phyloP scores from a whole-genome alignment of 2,329 filamentous ascomycete species.

The Pseudohalonectria lignicola region DNA sequence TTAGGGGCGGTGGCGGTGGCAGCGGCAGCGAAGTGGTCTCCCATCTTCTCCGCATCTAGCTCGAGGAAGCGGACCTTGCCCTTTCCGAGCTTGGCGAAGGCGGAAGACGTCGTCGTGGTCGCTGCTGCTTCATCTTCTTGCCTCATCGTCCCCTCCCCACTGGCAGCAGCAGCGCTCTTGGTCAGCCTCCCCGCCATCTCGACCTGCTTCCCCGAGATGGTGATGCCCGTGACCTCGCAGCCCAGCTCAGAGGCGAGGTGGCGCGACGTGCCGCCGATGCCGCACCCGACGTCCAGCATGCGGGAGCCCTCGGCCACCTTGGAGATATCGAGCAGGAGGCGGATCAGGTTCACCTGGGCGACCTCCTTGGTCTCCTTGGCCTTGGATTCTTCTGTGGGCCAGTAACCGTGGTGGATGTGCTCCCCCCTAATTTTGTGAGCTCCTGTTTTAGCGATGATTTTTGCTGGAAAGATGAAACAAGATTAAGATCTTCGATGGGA shows the following conservation, averaged over 20 bases:
- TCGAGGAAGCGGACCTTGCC: constrained; percentile 44
- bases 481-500: constrained; percentile 17
- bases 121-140: constrained; percentile 5
- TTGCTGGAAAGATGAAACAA: not conserved
- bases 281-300: constrained; percentile 51
- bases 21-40: constrained; percentile 31
- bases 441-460: not conserved
- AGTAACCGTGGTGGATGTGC: constrained; percentile 54
- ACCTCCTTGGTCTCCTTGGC: constrained; percentile 42
- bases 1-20: too few species aligned
- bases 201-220: constrained; percentile 48
- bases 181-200: constrained; percentile 44
- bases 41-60: constrained; percentile 51
- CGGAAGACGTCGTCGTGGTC: constrained; percentile 1
- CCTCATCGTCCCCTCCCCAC: not conserved
- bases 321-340: constrained; percentile 39
- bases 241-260: constrained; percentile 39
- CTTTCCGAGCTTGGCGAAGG: constrained; percentile 24
- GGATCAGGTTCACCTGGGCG: constrained; percentile 46
- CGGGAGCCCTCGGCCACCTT: constrained; percentile 14
- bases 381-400: constrained; percentile 31
- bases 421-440: constrained; percentile 46
- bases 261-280: constrained; percentile 47
- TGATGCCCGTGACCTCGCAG: constrained; percentile 46
- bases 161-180: constrained; percentile 17